These are phyloP conservation scores for Lentinula guzmanii DNA, from an alignment of 768 basidiomycete genomes.

Conservation along the genomic window DNA sequence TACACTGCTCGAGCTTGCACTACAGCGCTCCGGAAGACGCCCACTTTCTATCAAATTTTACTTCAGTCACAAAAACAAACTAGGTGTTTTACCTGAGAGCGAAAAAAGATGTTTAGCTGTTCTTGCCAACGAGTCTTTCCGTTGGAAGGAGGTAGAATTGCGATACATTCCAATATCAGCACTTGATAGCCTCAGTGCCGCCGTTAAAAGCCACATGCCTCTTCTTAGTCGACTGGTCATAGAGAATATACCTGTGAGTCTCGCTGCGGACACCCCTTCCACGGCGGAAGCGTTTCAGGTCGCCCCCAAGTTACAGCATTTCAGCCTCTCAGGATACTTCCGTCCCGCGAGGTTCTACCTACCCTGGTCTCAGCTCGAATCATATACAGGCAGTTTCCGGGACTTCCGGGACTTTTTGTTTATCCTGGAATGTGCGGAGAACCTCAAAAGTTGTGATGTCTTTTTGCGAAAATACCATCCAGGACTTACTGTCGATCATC, in stretches of 20 bases:
- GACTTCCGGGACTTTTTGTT: background rate
- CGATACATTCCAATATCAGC: background rate
- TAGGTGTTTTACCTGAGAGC: background rate
- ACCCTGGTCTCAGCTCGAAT: background rate
- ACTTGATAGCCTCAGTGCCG: background rate
- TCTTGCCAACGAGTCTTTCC: background rate
- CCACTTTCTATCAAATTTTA: background rate
- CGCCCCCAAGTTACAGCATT: background rate
- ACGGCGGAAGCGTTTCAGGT: background rate
- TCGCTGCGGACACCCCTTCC: background rate
- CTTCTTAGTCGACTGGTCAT: background rate
- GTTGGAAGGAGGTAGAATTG: slow-evolving; percentile 1
- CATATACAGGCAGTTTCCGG: background rate
- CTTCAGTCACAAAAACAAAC: background rate
- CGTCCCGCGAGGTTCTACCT: background rate
- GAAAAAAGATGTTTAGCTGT: background rate
- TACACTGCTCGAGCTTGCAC: background rate
- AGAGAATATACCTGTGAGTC: background rate
- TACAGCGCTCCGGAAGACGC: background rate
- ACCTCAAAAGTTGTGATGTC: background rate
- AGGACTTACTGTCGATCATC: background rate
- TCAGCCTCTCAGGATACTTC: background rate
- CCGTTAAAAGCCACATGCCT: background rate
- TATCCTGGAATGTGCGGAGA: background rate
- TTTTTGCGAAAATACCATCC: slow-evolving; percentile 1